Evolutionary conservation across 2,329 filamentous ascomycete species (phyloP).

Genomic region (Neofusicoccum sp.): DNA sequence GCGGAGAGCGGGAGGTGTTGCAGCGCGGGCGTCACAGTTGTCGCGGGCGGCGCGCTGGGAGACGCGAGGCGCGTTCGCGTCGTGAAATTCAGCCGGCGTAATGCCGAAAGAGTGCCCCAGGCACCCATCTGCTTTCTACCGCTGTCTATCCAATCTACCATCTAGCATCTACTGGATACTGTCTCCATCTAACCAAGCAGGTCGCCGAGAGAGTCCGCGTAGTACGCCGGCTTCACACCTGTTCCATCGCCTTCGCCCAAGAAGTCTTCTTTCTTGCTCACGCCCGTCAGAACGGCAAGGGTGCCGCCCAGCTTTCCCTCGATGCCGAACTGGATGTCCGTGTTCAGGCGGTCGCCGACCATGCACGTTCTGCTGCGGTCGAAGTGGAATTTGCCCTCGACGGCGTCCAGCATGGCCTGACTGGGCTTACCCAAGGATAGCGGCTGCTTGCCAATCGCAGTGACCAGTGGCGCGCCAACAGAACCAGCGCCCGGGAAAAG

Average conservation of each 20-base stretch:
- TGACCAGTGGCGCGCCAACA: constrained; percentile 72
- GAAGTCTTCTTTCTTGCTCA: constrained; percentile 81
- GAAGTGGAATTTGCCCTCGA: constrained; percentile 92
- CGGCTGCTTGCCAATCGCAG: constrained; percentile 62
- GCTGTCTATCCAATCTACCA: not conserved
- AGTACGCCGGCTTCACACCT: constrained; percentile 72
- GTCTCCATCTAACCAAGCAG: constrained; percentile 45
- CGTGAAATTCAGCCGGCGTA: not conserved
- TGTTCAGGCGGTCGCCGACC: constrained; percentile 91
- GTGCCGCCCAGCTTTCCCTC: constrained; percentile 90
- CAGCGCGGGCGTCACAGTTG: not conserved
- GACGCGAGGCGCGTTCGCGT: constrained; percentile 19
- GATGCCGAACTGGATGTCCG: constrained; percentile 93
- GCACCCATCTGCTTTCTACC: not conserved
- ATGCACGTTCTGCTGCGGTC: constrained; percentile 85
- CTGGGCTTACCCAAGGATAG: constrained; percentile 88
- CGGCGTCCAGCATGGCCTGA: constrained; percentile 98
- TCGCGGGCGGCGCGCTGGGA: constrained; percentile 8
- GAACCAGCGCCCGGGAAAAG: constrained; percentile 92
- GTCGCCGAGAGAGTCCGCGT: constrained; percentile 82
- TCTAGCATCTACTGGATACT: not conserved
- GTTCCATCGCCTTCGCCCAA: constrained; percentile 65
- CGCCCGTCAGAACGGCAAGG: constrained; percentile 84
- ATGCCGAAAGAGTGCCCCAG: constrained; percentile 1
- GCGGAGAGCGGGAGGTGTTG: not conserved